Percentiles rank a stretch among this genome's conserved stretches.
Conservation (phyloP, 805 yeast species). For the Teunomyces panamensis region DNA sequence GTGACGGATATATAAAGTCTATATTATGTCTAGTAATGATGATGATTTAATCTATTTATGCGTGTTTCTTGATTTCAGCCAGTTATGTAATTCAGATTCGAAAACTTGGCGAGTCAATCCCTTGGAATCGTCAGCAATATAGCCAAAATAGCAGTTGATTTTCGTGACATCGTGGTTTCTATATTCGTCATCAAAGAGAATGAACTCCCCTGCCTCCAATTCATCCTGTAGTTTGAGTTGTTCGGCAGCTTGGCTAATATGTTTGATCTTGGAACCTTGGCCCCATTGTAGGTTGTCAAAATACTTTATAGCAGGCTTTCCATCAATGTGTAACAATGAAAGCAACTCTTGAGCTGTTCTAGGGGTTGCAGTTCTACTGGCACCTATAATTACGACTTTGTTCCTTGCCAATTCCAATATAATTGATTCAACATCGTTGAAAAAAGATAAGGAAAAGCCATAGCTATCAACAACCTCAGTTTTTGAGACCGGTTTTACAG, state of each 20-base stretch:
- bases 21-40: background rate
- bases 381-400: conserved; percentile 57
- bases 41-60: background rate
- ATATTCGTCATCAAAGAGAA: conserved; percentile 74
- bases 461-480: conserved; percentile 46
- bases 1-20: background rate
- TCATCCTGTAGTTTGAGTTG: conserved; percentile 47
- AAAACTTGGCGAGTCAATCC: conserved; percentile 61
- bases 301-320: conserved; percentile 47
- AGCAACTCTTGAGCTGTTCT: conserved; percentile 68
- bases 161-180: conserved; percentile 73
- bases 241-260: conserved; percentile 49
- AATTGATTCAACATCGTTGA: conserved; percentile 65
- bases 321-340: conserved; percentile 49
- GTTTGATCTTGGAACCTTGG: conserved; percentile 55
- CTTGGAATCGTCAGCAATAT: conserved; percentile 52
- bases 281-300: conserved; percentile 72
- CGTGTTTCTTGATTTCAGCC: conserved; percentile 18
- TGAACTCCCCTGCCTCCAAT: conserved; percentile 38
- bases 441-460: conserved; percentile 58
- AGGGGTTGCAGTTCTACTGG: conserved; percentile 80
- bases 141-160: conserved; percentile 68
- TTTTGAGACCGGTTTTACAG: conserved; percentile 27
- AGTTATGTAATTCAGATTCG: conserved; percentile 38
- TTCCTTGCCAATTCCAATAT: conserved; percentile 49